These are phyloP conservation scores for Anacardium occidentale DNA, from an alignment of 345 rosid genomes.

Conservation along the genomic window DNA sequence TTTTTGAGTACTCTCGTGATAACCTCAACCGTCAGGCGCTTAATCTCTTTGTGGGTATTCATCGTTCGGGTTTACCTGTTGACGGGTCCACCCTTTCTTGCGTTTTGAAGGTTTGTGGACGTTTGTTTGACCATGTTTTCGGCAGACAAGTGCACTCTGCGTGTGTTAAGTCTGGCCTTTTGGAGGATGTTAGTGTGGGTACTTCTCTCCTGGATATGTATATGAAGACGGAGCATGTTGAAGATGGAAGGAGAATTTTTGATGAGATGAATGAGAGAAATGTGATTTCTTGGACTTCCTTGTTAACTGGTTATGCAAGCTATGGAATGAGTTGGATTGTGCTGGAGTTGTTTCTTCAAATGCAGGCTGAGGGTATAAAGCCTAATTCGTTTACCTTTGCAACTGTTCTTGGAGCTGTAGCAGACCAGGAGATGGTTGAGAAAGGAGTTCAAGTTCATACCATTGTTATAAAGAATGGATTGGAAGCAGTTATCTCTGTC, in stretches of 20 bases:
- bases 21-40: slow-evolving; percentile 53
- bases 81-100: slow-evolving; percentile 64
- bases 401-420: slow-evolving; percentile 66
- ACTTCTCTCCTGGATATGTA: slow-evolving; percentile 78
- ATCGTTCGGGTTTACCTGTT: slow-evolving; percentile 42
- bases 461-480: slow-evolving; percentile 59
- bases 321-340: slow-evolving; percentile 47
- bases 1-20: slow-evolving; percentile 52
- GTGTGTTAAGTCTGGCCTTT: slow-evolving; percentile 57
- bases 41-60: slow-evolving; percentile 49
- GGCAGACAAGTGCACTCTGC: slow-evolving; percentile 69
- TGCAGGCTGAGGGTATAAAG: slow-evolving; percentile 57
- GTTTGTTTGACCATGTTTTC: slow-evolving; percentile 39
- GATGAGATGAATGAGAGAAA: slow-evolving; percentile 61
- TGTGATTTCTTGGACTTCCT: slow-evolving; percentile 88
- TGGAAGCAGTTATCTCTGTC: slow-evolving; percentile 36
- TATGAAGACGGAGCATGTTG: slow-evolving; percentile 53
- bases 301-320: slow-evolving; percentile 63
- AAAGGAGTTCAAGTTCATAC: slow-evolving; percentile 62
- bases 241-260: slow-evolving; percentile 58
- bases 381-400: slow-evolving; percentile 68
- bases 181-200: slow-evolving; percentile 66
- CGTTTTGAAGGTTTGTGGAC: slow-evolving; percentile 61
- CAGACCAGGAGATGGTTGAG: slow-evolving; percentile 43
- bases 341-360: slow-evolving; percentile 43